Base-by-base conservation (phyloP, 2,329 filamentous ascomycete genomes). In the Gaeumannomyces sp. region DNA sequence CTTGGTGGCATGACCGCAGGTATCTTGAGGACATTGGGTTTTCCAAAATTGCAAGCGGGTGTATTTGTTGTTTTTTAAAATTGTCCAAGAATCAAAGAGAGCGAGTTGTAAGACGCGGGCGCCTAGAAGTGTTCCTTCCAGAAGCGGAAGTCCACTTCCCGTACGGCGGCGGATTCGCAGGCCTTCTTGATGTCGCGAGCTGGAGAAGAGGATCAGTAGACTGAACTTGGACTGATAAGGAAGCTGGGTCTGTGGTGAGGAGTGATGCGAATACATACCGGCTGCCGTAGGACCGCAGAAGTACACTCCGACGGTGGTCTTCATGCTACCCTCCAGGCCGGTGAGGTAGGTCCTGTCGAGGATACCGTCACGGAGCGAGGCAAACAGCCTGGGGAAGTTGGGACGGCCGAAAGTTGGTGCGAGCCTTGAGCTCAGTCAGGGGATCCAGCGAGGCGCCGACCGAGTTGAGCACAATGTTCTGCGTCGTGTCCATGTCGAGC, bases 391-490 rank as follows among this genome's bases (percentile, higher is more conserved):
- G 60, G 80, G 79, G 77, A 98, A 98, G 77, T 99, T 92, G 10
- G 95, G 95, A 59, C 95, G 88, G 33, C 95, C 95, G 75, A 97
- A n/a, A 99, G 78, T 97, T 96, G 27, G 95, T 99, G 65, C 93
- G 85, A 1, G 90, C 86, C 76, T 89, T 91, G 67, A 99, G 83
- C 77, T 98, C 94, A 0, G 95, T 99, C 31, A 99, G 83, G 0
- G 95, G 95, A 76, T 99, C 95, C 68, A 92, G 83, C 57, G 90
- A 89, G 56, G 90, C 88, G 64, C 95, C 95, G 25, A 98, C 94
- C 64, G 89, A 93, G 80, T 99, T 98, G 68, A 99, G 86, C 61
- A 97, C 92, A 74, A 99, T 98, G 77, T 99, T 99, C 71, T 97
- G 91, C 2, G 93, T 89, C 0, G 92, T 97, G 76, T 99, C 93